These are phyloP conservation scores for Blakeslea trispora DNA, from an alignment of 371 early-diverging fungal genomes.

Conservation along the genomic window DNA sequence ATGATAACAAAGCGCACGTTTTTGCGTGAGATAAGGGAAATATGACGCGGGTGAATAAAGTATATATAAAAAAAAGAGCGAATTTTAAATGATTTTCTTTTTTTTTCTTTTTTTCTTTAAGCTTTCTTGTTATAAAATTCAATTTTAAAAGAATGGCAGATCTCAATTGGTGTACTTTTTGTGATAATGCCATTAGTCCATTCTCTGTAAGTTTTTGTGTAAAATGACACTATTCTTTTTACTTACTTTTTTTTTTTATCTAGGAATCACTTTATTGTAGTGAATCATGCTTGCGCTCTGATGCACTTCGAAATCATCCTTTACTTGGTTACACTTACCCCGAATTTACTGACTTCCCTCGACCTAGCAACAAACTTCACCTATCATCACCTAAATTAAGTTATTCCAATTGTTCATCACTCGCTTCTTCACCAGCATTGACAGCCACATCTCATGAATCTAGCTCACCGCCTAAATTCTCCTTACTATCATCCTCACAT, in stretches of 20 bases:
- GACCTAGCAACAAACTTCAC: constrained; percentile 13
- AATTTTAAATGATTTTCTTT: neutral
- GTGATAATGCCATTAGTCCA: constrained; percentile 42
- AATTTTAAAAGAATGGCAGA: too few relatives aligned
- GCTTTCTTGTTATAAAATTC: too few relatives aligned
- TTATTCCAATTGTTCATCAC: neutral
- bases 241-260: neutral
- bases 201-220: constrained; percentile 34
- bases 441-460: neutral
- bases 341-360: constrained; percentile 38
- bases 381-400: constrained; percentile 1
- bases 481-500: neutral
- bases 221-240: too few relatives aligned
- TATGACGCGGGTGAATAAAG: neutral
- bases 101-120: constrained; percentile 1
- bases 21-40: neutral
- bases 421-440: neutral
- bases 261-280: constrained; percentile 46
- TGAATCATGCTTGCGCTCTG: constrained; percentile 35
- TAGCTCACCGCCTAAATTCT: neutral
- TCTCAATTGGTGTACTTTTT: constrained; percentile 45
- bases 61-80: neutral
- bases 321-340: constrained; percentile 37
- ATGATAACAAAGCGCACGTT: neutral
- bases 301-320: constrained; percentile 40